Conservation (phyloP, 768 basidiomycete species). For the Pleurotus pulmonarius region DNA sequence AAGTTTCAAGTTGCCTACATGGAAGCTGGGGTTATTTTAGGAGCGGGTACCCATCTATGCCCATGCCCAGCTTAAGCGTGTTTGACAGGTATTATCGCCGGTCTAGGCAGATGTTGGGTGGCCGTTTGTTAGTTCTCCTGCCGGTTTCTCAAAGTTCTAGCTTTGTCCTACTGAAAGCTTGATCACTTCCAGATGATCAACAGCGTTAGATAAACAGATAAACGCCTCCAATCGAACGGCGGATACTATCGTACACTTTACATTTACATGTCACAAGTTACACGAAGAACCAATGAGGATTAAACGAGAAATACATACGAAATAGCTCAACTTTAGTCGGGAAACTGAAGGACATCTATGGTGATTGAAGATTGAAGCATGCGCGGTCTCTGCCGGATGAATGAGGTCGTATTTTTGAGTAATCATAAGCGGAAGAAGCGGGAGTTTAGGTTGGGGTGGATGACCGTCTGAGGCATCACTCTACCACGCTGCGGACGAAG, state of each 20-base stretch:
- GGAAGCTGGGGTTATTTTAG: background rate
- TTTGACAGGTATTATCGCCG: background rate
- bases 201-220: background rate
- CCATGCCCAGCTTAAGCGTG: background rate
- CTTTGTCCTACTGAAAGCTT: background rate
- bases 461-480: background rate
- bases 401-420: background rate
- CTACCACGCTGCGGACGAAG: slow-evolving; percentile 2
- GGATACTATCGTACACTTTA: background rate
- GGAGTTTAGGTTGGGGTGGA: slow-evolving; percentile 7
- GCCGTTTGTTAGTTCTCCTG: background rate
- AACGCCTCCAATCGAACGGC: background rate
- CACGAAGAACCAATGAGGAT: background rate
- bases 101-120: background rate
- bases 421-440: slow-evolving; percentile 4
- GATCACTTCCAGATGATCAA: background rate
- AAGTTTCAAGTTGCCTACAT: no score
- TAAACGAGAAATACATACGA: background rate
- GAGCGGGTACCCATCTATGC: background rate
- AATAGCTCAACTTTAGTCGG: no score
- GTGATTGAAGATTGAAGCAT: no score
- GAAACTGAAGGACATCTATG: no score
- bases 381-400: no score
- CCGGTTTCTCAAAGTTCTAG: background rate
- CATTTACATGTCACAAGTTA: background rate